Conservation (phyloP, 306 rosid species). For the Malus sieversii region DNA sequence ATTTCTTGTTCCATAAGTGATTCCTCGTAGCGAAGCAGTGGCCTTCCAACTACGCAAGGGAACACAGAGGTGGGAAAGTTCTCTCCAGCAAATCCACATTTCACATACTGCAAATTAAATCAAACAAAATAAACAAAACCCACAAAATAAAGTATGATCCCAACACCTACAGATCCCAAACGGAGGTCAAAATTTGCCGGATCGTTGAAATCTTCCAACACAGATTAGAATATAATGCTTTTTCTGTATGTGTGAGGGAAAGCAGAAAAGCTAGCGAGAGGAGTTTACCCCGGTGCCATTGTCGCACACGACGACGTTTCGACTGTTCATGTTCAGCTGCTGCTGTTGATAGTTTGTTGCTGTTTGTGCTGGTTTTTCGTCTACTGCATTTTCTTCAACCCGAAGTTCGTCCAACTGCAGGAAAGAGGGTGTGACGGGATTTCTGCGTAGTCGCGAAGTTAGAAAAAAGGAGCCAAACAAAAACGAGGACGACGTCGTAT, state of each 20-base stretch:
- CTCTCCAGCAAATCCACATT: constrained; percentile 97
- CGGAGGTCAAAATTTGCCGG: background rate
- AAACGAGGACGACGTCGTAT: background rate
- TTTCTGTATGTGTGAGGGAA: background rate
- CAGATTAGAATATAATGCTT: background rate
- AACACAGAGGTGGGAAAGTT: constrained; percentile 92
- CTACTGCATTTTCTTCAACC: constrained; percentile 11
- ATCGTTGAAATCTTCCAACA: background rate
- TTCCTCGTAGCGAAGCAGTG: constrained; percentile 95
- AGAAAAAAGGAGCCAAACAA: background rate
- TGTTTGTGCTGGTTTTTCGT: background rate
- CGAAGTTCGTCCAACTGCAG: constrained; percentile 24
- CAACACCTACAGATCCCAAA: background rate
- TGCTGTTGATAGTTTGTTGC: background rate
- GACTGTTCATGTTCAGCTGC: constrained; percentile 52
- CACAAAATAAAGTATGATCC: background rate
- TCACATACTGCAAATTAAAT: constrained; percentile 63
- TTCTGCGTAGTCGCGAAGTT: background rate
- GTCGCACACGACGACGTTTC: constrained; percentile 89
- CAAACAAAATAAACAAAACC: background rate
- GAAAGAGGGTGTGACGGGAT: background rate
- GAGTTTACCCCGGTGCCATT: constrained; percentile 86
- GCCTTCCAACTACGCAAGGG: constrained; percentile 98
- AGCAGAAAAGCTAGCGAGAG: background rate
- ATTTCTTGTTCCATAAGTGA: constrained; percentile 82